phyloP scores from a whole-genome alignment of 75 land plant genomes.

The Pseudotsuga menziesii region DNA sequence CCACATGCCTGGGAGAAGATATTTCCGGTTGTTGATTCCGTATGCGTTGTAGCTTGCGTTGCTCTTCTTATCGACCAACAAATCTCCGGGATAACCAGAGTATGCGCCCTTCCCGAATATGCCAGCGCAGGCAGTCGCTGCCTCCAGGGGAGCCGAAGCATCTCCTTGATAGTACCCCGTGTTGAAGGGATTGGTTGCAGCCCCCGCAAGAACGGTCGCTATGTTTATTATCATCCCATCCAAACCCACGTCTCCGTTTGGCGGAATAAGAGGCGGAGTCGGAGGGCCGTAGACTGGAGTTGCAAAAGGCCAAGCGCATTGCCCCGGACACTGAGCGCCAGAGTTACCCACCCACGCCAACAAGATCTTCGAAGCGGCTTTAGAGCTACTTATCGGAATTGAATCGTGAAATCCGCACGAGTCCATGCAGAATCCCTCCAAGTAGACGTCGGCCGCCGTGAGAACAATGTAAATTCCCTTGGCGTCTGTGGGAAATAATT shows the following conservation, averaged over 20 bases:
- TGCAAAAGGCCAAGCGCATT: slow-evolving; percentile 42
- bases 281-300: slow-evolving; percentile 18
- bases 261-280: slow-evolving; percentile 17
- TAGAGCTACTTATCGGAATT: background rate
- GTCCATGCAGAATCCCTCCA: slow-evolving; percentile 73
- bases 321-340: slow-evolving; percentile 34
- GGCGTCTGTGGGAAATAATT: slow-evolving; percentile 15
- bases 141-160: slow-evolving; percentile 25
- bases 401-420: slow-evolving; percentile 52
- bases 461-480: slow-evolving; percentile 43
- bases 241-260: slow-evolving; percentile 42
- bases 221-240: slow-evolving; percentile 40
- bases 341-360: slow-evolving; percentile 37
- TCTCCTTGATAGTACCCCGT: slow-evolving; percentile 31
- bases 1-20: slow-evolving; percentile 31
- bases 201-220: slow-evolving; percentile 26
- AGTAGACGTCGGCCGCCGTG: slow-evolving; percentile 61
- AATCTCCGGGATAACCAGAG: slow-evolving; percentile 28
- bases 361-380: slow-evolving; percentile 5
- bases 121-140: slow-evolving; percentile 27
- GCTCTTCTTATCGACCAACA: slow-evolving; percentile 11
- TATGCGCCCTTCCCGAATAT: slow-evolving; percentile 35
- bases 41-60: slow-evolving; percentile 30
- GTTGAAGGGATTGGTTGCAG: slow-evolving; percentile 22
- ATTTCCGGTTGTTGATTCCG: slow-evolving; percentile 18